Conservation (phyloP, 225 moss, liverwort and hornwort species). For the Straminergon stramineum region DNA sequence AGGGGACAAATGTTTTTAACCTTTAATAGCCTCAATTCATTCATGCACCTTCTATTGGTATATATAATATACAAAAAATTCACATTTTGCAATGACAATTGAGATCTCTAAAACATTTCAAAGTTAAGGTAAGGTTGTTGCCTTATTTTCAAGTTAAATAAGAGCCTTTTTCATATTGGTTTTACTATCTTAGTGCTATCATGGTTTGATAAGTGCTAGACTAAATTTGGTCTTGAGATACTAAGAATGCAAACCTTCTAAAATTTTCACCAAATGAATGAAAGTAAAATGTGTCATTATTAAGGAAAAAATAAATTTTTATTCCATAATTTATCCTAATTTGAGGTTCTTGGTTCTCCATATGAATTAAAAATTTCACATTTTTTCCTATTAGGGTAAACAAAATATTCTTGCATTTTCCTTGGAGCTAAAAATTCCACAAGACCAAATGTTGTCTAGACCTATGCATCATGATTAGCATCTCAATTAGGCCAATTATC, state of each 20-base stretch:
- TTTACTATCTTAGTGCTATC: neutral
- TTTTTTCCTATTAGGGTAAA: accelerated
- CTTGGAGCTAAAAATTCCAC: accelerated
- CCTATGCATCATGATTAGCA: neutral
- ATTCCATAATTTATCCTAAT: accelerated
- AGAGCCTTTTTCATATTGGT: neutral
- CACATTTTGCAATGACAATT: neutral
- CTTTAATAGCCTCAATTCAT: too few relatives aligned
- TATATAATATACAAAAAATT: neutral
- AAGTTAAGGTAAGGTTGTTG: neutral
- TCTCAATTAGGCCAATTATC: neutral
- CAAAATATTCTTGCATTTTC: neutral
- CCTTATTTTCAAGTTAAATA: neutral
- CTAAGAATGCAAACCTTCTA: neutral
- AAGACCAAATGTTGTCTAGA: accelerated
- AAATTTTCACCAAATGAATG: neutral
- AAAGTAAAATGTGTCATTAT: neutral
- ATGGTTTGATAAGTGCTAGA: neutral
- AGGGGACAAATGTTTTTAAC: neutral
- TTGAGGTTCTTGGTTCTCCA: neutral
- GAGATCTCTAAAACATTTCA: neutral
- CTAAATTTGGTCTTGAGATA: neutral
- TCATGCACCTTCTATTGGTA: neutral
- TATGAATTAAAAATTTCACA: neutral
- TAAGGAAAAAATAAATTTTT: neutral